Conservation (phyloP, 371 early-diverging fungal species). For the Rhizopus stolonifer region DNA sequence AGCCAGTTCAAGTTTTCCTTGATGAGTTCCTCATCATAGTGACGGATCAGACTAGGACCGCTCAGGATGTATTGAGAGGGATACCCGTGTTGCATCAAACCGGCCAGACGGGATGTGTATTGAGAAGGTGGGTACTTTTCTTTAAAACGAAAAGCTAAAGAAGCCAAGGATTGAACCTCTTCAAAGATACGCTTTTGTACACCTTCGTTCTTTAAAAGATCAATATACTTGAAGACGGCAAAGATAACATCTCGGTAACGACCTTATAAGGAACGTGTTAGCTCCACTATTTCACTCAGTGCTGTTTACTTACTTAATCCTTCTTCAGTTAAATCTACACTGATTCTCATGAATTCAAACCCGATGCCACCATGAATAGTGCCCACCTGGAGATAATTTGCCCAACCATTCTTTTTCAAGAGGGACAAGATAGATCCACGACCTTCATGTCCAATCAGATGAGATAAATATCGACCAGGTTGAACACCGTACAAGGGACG, state of each 20-base stretch:
- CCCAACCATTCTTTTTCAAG: slow-evolving; percentile 89
- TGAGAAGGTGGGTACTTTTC: slow-evolving; percentile 73
- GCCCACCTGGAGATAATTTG: slow-evolving; percentile 72
- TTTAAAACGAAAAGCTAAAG: slow-evolving; percentile 77
- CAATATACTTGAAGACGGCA: slow-evolving; percentile 86
- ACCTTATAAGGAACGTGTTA: slow-evolving; percentile 23
- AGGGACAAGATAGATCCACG: slow-evolving; percentile 84
- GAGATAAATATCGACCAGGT: slow-evolving; percentile 73
- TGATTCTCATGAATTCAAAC: slow-evolving; percentile 82
- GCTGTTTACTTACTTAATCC: slow-evolving; percentile 65
- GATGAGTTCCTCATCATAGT: slow-evolving; percentile 64
- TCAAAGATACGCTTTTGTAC: slow-evolving; percentile 76
- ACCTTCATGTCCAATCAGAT: slow-evolving; percentile 83
- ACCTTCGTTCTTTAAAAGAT: slow-evolving; percentile 68
- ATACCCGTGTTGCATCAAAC: slow-evolving; percentile 66
- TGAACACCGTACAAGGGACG: slow-evolving; percentile 53
- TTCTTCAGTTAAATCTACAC: slow-evolving; percentile 79
- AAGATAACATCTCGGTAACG: slow-evolving; percentile 76
- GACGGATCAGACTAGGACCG: slow-evolving; percentile 65
- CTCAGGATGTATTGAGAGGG: slow-evolving; percentile 69
- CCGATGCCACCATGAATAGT: slow-evolving; percentile 64
- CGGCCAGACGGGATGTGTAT: slow-evolving; percentile 61
- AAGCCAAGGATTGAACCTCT: slow-evolving; percentile 72
- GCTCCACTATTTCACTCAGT: background rate
- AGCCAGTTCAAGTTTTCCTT: slow-evolving; percentile 59